Percentiles rank a stretch among this genome's conserved stretches.
phyloP scores from a whole-genome alignment of 257 asterid genomes.

The Catharanthus roseus region DNA sequence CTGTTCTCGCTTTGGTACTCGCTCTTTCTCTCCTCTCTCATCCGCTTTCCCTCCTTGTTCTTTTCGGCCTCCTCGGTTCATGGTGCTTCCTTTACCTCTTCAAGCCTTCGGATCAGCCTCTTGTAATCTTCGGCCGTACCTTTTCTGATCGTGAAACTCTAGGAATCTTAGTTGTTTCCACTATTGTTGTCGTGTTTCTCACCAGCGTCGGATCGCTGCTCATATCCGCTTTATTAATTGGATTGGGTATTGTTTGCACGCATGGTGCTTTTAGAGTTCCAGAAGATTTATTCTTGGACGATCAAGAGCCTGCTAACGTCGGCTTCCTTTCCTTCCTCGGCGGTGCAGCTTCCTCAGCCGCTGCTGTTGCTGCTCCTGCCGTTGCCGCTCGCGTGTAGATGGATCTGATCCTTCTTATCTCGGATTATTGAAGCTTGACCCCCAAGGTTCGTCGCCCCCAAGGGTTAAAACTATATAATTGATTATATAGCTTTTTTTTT shows the following conservation, averaged over 20 bases:
- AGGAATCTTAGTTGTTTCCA: slow-evolving; percentile 54
- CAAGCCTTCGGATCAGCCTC: slow-evolving; percentile 69
- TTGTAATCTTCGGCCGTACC: slow-evolving; percentile 60
- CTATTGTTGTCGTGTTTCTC: slow-evolving; percentile 67
- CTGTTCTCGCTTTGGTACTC: slow-evolving; percentile 58
- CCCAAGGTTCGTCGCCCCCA: slow-evolving; percentile 21
- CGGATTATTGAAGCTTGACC: slow-evolving; percentile 6
- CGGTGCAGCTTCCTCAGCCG: slow-evolving; percentile 70
- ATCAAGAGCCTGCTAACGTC: slow-evolving; percentile 57
- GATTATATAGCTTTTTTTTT: slow-evolving; percentile 5
- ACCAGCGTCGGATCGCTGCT: slow-evolving; percentile 78
- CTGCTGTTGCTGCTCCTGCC: slow-evolving; percentile 64
- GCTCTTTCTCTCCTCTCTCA: slow-evolving; percentile 77
- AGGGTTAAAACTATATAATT: slow-evolving; percentile 6
- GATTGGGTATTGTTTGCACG: slow-evolving; percentile 54
- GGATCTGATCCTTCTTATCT: slow-evolving; percentile 11
- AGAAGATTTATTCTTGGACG: slow-evolving; percentile 81
- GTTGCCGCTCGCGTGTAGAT: slow-evolving; percentile 55
- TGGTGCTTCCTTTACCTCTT: slow-evolving; percentile 71
- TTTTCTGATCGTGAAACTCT: slow-evolving; percentile 68
- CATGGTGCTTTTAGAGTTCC: slow-evolving; percentile 84
- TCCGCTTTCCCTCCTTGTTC: slow-evolving; percentile 67
- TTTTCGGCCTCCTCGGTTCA: slow-evolving; percentile 55
- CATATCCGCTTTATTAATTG: slow-evolving; percentile 68
- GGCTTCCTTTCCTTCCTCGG: slow-evolving; percentile 78